phyloP scores from a whole-genome alignment of 371 early-diverging fungal species.

The Mortierella sp. region DNA sequence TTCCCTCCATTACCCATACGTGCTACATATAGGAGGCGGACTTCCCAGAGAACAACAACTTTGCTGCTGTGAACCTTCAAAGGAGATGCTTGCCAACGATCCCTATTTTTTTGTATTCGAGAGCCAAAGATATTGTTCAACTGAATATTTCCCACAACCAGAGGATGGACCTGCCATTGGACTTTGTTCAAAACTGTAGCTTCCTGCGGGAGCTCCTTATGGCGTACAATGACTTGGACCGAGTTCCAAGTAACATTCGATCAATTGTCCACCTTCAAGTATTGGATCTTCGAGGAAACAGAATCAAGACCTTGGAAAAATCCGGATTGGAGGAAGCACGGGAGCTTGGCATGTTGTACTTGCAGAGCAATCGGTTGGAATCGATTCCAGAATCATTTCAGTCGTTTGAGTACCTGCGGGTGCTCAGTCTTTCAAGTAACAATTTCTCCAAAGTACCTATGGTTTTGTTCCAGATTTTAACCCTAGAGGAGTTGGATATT shows the following conservation, averaged over 20 bases:
- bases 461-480: slow-evolving; percentile 69
- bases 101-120: slow-evolving; percentile 78
- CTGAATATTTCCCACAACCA: slow-evolving; percentile 83
- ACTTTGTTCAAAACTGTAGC: slow-evolving; percentile 80
- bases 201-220: slow-evolving; percentile 75
- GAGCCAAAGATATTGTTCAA: slow-evolving; percentile 73
- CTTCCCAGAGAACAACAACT: slow-evolving; percentile 33
- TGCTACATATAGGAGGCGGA: slow-evolving; percentile 44
- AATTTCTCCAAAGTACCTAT: slow-evolving; percentile 76
- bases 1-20: neutral
- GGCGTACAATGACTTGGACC: slow-evolving; percentile 75
- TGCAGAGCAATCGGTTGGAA: slow-evolving; percentile 81
- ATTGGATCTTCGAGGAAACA: slow-evolving; percentile 85
- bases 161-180: slow-evolving; percentile 75
- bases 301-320: slow-evolving; percentile 69
- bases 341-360: slow-evolving; percentile 69
- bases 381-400: slow-evolving; percentile 71
- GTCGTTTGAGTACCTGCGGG: slow-evolving; percentile 67
- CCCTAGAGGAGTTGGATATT: slow-evolving; percentile 81
- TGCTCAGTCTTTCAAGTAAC: slow-evolving; percentile 85
- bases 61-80: slow-evolving; percentile 71
- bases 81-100: slow-evolving; percentile 76
- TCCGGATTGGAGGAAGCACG: slow-evolving; percentile 70
- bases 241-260: slow-evolving; percentile 72
- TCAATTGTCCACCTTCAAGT: slow-evolving; percentile 68